Evolutionary conservation across 768 basidiomycete genomes (phyloP).

Genomic region (Gloeophyllum trabeum): DNA sequence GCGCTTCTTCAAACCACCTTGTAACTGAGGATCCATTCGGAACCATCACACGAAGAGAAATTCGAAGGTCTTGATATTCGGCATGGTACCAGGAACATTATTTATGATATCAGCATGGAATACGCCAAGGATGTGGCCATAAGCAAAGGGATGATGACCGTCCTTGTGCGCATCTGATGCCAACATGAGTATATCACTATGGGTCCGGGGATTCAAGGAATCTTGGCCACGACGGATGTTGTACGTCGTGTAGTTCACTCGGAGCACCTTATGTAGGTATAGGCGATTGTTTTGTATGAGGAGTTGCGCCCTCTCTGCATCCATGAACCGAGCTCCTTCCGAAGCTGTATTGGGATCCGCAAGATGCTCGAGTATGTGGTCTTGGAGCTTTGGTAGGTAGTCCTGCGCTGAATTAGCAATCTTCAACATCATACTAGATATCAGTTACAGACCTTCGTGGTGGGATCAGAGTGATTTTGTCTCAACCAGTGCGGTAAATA

Average conservation of each 20-base stretch:
- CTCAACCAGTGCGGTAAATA: too few relatives aligned
- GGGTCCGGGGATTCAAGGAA: slow-evolving; percentile 9
- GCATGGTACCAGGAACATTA: background rate
- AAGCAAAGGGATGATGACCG: slow-evolving; percentile 19
- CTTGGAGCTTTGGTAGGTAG: slow-evolving; percentile 10
- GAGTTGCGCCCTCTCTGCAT: slow-evolving; percentile 3
- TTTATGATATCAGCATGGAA: slow-evolving; percentile 17
- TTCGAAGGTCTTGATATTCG: slow-evolving; percentile 9
- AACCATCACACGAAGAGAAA: slow-evolving; percentile 26
- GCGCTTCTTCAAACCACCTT: slow-evolving; percentile 1
- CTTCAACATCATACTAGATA: too few relatives aligned
- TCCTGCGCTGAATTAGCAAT: slow-evolving; percentile 6
- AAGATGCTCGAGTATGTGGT: slow-evolving; percentile 12
- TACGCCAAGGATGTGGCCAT: slow-evolving; percentile 17
- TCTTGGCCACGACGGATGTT: slow-evolving; percentile 8
- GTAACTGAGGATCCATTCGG: slow-evolving; percentile 4
- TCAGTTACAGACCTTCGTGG: too few relatives aligned
- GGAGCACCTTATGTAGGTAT: slow-evolving; percentile 10
- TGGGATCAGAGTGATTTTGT: too few relatives aligned
- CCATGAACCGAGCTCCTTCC: slow-evolving; percentile 5
- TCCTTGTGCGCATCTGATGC: background rate
- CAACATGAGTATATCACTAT: slow-evolving; percentile 3
- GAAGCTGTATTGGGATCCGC: slow-evolving; percentile 8
- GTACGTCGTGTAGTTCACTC: slow-evolving; percentile 14
- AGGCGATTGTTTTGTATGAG: slow-evolving; percentile 8